Evolutionary conservation across 2,329 filamentous ascomycete genomes (phyloP).

Genomic region (Chrysoporthe deuterocubensis): DNA sequence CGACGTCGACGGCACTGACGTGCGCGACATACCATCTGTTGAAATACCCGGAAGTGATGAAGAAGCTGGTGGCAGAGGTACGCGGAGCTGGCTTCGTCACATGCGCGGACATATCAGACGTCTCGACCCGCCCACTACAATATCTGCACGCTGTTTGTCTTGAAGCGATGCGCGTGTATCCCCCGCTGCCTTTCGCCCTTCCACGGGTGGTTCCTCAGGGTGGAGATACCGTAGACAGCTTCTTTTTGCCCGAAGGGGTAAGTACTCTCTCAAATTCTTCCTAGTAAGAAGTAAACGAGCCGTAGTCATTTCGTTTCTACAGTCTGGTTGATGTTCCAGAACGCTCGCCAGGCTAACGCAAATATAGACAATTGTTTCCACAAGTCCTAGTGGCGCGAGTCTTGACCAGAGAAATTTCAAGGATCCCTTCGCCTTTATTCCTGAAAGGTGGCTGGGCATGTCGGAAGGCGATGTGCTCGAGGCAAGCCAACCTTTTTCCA

Average conservation of each 20-base stretch:
- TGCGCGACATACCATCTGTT: slow-evolving; percentile 13
- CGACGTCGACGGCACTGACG: slow-evolving; percentile 14
- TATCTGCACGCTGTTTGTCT: slow-evolving; percentile 31
- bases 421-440: slow-evolving; percentile 7
- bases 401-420: slow-evolving; percentile 12
- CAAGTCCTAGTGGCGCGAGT: slow-evolving; percentile 12
- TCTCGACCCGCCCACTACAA: slow-evolving; percentile 13
- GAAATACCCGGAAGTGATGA: background rate
- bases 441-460: slow-evolving; percentile 16
- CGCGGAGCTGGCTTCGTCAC: background rate
- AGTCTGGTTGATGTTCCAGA: background rate
- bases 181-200: slow-evolving; percentile 24
- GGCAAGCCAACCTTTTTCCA: slow-evolving; percentile 19
- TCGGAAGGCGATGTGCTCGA: slow-evolving; percentile 10
- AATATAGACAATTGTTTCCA: slow-evolving; percentile 12
- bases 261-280: background rate
- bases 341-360: background rate
- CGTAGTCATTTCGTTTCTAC: background rate
- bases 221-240: slow-evolving; percentile 10
- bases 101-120: background rate
- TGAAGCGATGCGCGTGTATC: slow-evolving; percentile 33
- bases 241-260: slow-evolving; percentile 13
- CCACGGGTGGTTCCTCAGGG: slow-evolving; percentile 18
- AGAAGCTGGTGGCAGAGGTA: slow-evolving; percentile 3
- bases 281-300: background rate